These are phyloP conservation scores for Nakazawaea populi DNA, from an alignment of 805 yeast species.

Conservation along the genomic window DNA sequence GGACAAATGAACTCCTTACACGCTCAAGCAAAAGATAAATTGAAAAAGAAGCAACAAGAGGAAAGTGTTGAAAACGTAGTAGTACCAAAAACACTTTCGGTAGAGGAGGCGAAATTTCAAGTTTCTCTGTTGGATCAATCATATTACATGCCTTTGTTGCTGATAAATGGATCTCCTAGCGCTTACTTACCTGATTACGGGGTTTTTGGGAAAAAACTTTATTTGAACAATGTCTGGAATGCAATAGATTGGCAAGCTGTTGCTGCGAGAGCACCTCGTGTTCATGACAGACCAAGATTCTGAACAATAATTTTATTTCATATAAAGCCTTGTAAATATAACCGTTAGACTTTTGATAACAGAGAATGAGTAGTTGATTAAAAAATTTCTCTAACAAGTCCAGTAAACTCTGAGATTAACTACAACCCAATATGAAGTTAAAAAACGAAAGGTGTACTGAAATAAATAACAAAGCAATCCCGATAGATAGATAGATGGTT, in stretches of 20 bases:
- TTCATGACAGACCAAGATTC: constrained; percentile 8
- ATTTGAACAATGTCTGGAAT: constrained; percentile 69
- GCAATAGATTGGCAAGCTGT: constrained; percentile 81
- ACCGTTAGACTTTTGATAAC: too few relatives aligned
- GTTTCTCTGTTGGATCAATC: constrained; percentile 34
- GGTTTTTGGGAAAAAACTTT: constrained; percentile 66
- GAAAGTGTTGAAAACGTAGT: not conserved
- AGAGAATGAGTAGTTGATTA: too few relatives aligned
- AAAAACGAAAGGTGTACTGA: not conserved
- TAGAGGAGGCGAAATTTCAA: constrained; percentile 33
- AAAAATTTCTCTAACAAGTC: too few relatives aligned
- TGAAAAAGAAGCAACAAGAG: constrained; percentile 15
- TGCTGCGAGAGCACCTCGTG: constrained; percentile 34
- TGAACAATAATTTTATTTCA: not conserved
- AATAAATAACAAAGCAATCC: not conserved
- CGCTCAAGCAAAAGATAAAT: constrained; percentile 22
- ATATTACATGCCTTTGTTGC: constrained; percentile 51
- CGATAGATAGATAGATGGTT: not conserved
- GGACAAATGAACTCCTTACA: constrained; percentile 42
- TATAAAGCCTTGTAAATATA: too few relatives aligned
- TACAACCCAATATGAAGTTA: too few relatives aligned
- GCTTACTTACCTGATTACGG: constrained; percentile 72
- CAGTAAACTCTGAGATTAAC: too few relatives aligned
- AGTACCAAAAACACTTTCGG: constrained; percentile 19
- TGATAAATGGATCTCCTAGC: constrained; percentile 68